Evolutionary conservation across 2,329 filamentous ascomycete species (phyloP).

Genomic region (Scolecobasidium constrictum): DNA sequence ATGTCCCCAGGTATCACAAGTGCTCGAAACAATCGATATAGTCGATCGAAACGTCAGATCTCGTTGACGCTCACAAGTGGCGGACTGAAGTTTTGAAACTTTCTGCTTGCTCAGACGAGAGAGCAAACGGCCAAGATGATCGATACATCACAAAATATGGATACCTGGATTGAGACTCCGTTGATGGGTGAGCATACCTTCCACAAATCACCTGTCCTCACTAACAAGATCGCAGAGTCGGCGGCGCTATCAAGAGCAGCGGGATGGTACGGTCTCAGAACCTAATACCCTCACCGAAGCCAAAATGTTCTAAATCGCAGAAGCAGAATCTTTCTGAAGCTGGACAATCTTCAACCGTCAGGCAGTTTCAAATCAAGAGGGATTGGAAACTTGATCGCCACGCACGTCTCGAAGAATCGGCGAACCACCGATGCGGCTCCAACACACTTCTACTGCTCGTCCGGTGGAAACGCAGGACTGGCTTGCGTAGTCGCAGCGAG

Average conservation of each 20-base stretch:
- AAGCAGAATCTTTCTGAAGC: slow-evolving; percentile 72
- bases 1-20: too few relatives aligned
- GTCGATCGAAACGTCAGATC: too few relatives aligned
- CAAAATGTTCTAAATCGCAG: slow-evolving; percentile 25
- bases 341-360: slow-evolving; percentile 74
- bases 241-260: slow-evolving; percentile 55
- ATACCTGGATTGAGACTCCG: slow-evolving; percentile 57
- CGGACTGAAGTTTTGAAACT: too few relatives aligned
- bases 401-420: slow-evolving; percentile 24
- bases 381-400: slow-evolving; percentile 60
- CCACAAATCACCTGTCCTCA: too few relatives aligned
- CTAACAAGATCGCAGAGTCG: too few relatives aligned
- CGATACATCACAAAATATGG: neutral
- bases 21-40: too few relatives aligned
- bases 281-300: slow-evolving; percentile 5
- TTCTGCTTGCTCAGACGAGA: too few relatives aligned
- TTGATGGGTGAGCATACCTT: too few relatives aligned
- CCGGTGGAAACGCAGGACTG: slow-evolving; percentile 75
- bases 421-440: slow-evolving; percentile 14
- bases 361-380: slow-evolving; percentile 73
- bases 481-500: slow-evolving; percentile 66
- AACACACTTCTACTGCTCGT: slow-evolving; percentile 66
- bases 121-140: too few relatives aligned
- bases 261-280: slow-evolving; percentile 49
- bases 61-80: too few relatives aligned